Evolutionary conservation across 495 filamentous ascomycete species (phyloP), one percentile per base, ranked within the genome.

Genomic region (Neurospora tetraspora): DNA sequence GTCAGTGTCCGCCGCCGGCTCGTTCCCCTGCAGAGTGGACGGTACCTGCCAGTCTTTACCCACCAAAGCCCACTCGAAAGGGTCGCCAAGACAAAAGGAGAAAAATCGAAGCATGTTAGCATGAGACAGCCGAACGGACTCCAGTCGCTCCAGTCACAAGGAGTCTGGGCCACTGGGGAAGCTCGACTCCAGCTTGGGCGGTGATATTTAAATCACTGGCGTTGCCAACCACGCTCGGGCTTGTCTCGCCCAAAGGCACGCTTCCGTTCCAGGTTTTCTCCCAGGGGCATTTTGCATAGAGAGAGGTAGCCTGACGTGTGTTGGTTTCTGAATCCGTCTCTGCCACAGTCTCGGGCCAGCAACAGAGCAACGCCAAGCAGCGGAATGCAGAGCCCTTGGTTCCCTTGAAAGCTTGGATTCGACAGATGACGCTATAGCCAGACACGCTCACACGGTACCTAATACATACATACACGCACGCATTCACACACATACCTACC

Each of bases 41-140:
- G 53, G 53, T 61, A 10, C 53, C 53, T 65, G 53, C 53, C 53
- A 65, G 53, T 34, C 27, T 65, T 65, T 65, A 34, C 27, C 53
- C 53, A 65, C 53, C 53, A 65, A 65, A 65, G 76, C 65, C 71
- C 71, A 71, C 74, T 53, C 47, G 5, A 34, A 65, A 65, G 27
- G 53, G 53, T 65, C 27, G 75, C 77, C 75, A 78, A 78, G 75
- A 71, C 71, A 72, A 45, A 71, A 71, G 71, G 47, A 77, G 74
- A 76, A 79, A 74, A 76, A 77, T 70, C 73, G 71, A 72, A 72
- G 69, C 53, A 65, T 65, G 27, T 34, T 27, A 65, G 65, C 53
- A 65, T 65, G 27, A 65, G 27, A 65, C 53, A 59, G 47, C 53
- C 23, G 45, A 53, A 53, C 9, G 20, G 53, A 61, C 53, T 61